These are phyloP conservation scores for Mimosa bimucronata DNA, from an alignment of 306 rosid species.

Conservation along the genomic window DNA sequence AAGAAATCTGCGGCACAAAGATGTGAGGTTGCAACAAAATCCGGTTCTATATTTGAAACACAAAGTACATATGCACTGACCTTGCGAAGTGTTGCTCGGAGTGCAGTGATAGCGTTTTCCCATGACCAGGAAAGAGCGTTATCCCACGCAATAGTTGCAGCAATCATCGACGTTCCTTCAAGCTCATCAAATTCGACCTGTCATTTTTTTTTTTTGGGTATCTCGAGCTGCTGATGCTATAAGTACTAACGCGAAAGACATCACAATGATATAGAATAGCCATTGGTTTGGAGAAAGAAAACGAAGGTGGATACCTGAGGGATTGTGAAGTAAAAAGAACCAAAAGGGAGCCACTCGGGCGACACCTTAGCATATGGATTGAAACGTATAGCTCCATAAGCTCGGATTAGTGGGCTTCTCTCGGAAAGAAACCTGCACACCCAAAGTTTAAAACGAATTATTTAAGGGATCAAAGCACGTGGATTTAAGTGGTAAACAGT, in stretches of 20 bases:
- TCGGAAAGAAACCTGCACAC: constrained; percentile 76
- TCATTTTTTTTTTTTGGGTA: constrained; percentile 54
- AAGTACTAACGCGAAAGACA: constrained; percentile 49
- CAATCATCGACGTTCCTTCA: constrained; percentile 80
- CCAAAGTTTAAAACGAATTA: neutral
- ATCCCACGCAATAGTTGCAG: constrained; percentile 91
- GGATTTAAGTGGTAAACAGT: neutral
- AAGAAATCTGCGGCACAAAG: constrained; percentile 65
- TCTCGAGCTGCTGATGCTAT: constrained; percentile 63
- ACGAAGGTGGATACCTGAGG: constrained; percentile 79
- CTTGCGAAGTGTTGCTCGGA: constrained; percentile 69
- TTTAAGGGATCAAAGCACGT: neutral
- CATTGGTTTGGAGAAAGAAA: constrained; percentile 39
- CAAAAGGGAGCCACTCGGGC: constrained; percentile 83
- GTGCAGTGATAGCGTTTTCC: constrained; percentile 64
- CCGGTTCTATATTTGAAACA: neutral
- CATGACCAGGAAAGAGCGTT: constrained; percentile 72
- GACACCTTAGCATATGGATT: constrained; percentile 68
- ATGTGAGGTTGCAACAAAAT: constrained; percentile 14
- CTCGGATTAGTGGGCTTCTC: constrained; percentile 81
- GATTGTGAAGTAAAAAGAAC: constrained; percentile 86
- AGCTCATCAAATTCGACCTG: constrained; percentile 98
- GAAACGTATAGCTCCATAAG: constrained; percentile 91
- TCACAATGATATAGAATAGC: constrained; percentile 32
- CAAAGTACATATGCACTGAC: constrained; percentile 42